Percentiles rank a stretch among this genome's conserved stretches.
phyloP scores from a whole-genome alignment of 1,284 basidiomycete species.

The Papiliotrema laurentii region DNA sequence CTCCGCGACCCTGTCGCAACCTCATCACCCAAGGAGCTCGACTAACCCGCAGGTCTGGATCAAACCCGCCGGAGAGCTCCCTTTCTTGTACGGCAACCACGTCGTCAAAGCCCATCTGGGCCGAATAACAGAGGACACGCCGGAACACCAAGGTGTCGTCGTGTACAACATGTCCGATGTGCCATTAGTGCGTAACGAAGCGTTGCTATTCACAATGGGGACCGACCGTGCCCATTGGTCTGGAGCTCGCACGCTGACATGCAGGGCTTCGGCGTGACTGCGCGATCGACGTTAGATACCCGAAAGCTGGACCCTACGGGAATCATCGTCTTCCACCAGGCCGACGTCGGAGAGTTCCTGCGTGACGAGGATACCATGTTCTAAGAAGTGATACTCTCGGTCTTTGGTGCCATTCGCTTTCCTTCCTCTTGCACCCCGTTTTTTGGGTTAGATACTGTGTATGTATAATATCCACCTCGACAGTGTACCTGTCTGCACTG shows the following conservation, averaged over 20 bases:
- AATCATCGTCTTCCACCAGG: conserved; percentile 98
- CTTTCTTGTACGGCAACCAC: conserved; percentile 98
- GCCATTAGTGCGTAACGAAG: conserved; percentile 72
- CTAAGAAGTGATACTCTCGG: conserved; percentile 14
- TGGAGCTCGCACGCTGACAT: conserved; percentile 1
- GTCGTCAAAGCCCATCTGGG: conserved; percentile 97
- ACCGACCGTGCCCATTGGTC: background rate
- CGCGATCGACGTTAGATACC: conserved; percentile 91
- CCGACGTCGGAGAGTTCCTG: conserved; percentile 95
- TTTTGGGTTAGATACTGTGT: background rate
- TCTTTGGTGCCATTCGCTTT: background rate
- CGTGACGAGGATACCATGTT: conserved; percentile 72
- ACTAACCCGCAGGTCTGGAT: conserved; percentile 79
- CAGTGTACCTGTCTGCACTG: no score
- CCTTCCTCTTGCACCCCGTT: no score
- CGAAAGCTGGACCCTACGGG: conserved; percentile 96
- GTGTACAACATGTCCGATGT: conserved; percentile 93
- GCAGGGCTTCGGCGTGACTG: conserved; percentile 96
- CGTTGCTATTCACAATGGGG: no score
- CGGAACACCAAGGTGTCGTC: conserved; percentile 97
- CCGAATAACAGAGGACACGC: conserved; percentile 98
- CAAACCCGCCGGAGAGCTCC: conserved; percentile 98
- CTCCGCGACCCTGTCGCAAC: no score
- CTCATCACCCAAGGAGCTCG: no score
- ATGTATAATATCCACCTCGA: conserved; percentile 4